Base-by-base conservation (phyloP, 352 stramenopile genomes). In the Elongisporangium undulatum region DNA sequence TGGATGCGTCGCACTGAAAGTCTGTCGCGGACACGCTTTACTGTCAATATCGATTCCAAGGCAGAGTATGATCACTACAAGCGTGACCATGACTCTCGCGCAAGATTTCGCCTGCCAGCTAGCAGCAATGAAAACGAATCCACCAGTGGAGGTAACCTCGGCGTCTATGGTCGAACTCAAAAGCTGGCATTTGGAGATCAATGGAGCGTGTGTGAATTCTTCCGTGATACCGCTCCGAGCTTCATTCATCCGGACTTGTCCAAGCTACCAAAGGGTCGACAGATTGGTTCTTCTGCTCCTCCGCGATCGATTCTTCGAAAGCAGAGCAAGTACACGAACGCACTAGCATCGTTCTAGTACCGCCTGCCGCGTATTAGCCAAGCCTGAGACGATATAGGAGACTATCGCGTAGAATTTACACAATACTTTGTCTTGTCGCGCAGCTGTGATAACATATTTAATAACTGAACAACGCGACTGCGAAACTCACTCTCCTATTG, bases 1-100 rank as follows among this genome's bases (percentile, higher is more conserved):
- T 92, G 77, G 77, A 83, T 92, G 67, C 68, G 73, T n/a, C 69
- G 82, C n/a, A 82, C 82, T 38, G 82, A 92, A 53, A 74, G 70
- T 8, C 63, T 89, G 9, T 75, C 69, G 21, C 72, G 71, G 34
- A 82, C 82, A 58, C 80, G 82, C 26, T 89, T 92, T 63, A 87
- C 71, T 22, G 77, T 86, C 50, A 66, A 70, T 13, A 81, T 77
- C 54, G 79, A 81, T 52, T 68, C 68, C 10, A 74, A 72, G 20
- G 74, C 73, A 16, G 79, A 91, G 55, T 70, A 62, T 38, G 68
- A 72, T 5, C 71, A 87, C 53, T 89, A 85, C 53, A 64, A 61
- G 17, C 68, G 72, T 29, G 66, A 62, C 10, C 63, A 59, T 12
- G 29, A 41, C 29, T 41, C 29, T 15, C 29, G 29, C 8, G 29